Evolutionary conservation across 148 eudicot genomes (phyloP), one percentile per base, ranked within the genome.

Genomic region (Diospyros lotus): DNA sequence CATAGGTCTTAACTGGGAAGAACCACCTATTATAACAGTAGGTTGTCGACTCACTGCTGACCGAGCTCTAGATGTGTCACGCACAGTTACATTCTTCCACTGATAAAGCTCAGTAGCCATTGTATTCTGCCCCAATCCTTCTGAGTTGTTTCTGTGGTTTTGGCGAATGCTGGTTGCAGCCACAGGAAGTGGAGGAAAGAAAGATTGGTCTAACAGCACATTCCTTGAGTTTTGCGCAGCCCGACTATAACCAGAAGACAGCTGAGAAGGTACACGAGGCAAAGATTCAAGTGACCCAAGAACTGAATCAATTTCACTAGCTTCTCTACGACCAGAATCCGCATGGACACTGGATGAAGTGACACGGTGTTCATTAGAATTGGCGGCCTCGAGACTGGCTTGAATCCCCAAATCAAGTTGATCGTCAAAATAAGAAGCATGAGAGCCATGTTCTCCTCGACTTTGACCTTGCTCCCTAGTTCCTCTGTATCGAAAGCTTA

Each of bases 401-500:
- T 89, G 88, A 60, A 89, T 86, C 58, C 91, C 93, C 84, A 68
- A 68, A 41, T 75, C 84, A 64, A 87, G 90, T 78, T 87, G 89
- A 66, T 59, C 68, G 64, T 87, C 92, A 0, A 87, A 78, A 75
- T 83, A 71, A 65, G 91, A 93, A 64, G 83, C 89, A 14, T 77
- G 82, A 68, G 89, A 86, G 13, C 80, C 63, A 50, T 81, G 89
- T 56, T 89, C 79, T 70, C 93, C 81, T 82, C 93, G 92, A 74
- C 86, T 91, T 42, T 83, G 93, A 55, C 83, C 93, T 6, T 87
- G 80, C 70, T 87, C 98, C 81, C 69, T 81, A 67, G 78, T 80
- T 63, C 93, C 83, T 64, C 93, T 84, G 62, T 91, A 93, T 71
- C 84, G 84, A 69, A 93, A 93, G 80, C 93, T 90, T 66, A 89